A percentile compares a stretch with the other conserved stretches of the same genome.
phyloP scores from a whole-genome alignment of 495 filamentous ascomycete genomes.

The Neurospora sp. region DNA sequence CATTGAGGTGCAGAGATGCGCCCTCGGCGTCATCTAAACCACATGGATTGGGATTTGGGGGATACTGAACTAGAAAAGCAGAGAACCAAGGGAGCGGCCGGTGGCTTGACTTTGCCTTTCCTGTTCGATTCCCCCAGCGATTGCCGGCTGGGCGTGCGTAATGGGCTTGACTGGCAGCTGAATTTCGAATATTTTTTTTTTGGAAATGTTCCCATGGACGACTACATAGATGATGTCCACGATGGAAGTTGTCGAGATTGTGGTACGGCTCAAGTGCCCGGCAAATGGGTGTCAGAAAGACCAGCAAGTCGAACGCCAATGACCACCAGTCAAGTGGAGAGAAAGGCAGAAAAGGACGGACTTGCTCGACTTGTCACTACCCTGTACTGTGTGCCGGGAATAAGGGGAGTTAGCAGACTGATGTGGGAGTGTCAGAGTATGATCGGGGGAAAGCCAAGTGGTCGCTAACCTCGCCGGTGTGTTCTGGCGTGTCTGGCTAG shows the following conservation, averaged over 20 bases:
- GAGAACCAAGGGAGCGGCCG: not conserved
- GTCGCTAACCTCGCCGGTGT: not conserved
- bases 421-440: not conserved
- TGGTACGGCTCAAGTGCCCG: not conserved
- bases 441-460: not conserved
- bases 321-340: not conserved
- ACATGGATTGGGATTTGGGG: not conserved
- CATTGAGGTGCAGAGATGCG: not conserved
- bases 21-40: not conserved
- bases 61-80: not conserved
- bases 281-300: not conserved
- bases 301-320: not conserved
- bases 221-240: not conserved
- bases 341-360: not conserved
- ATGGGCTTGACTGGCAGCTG: not conserved
- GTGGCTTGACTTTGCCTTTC: not conserved
- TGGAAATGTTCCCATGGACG: not conserved
- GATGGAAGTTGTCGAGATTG: not conserved
- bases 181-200: not conserved
- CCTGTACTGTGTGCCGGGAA: not conserved
- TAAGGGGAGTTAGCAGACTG: not conserved
- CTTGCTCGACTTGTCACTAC: not conserved
- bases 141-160: not conserved
- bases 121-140: not conserved
- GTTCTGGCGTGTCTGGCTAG: not conserved